Conservation (phyloP, 768 basidiomycete genomes). For the Boletellus emodensis region DNA sequence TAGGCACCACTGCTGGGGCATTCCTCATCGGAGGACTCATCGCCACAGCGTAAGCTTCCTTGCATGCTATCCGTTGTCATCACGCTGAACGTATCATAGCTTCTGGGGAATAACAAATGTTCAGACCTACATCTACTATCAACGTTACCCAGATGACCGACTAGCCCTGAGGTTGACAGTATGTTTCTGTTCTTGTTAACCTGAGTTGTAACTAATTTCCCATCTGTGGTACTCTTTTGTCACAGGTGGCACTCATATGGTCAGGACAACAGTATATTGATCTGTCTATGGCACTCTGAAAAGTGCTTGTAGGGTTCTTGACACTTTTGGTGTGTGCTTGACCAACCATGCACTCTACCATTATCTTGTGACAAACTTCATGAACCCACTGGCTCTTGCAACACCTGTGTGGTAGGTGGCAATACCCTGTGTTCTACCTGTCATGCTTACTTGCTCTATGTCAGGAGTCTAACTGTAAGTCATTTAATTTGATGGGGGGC, state of each 20-base stretch:
- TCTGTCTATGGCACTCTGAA: not conserved
- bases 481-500: not conserved
- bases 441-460: not conserved
- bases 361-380: constrained; percentile 55
- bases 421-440: not conserved
- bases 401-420: constrained; percentile 44
- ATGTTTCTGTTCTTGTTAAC: not conserved
- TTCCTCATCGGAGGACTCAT: constrained; percentile 50
- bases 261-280: not conserved
- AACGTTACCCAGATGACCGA: constrained; percentile 33
- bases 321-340: constrained; percentile 53
- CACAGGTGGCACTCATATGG: constrained; percentile 21
- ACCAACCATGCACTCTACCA: constrained; percentile 54
- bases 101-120: constrained; percentile 57
- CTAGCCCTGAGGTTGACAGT: constrained; percentile 37
- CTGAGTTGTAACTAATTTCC: constrained; percentile 28
- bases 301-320: constrained; percentile 33
- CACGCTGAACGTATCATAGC: constrained; percentile 29
- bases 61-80: not conserved
- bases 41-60: constrained; percentile 45
- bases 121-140: constrained; percentile 52
- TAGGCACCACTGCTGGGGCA: constrained; percentile 47
- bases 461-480: constrained; percentile 52
- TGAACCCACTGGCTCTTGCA: constrained; percentile 42
- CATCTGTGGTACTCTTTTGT: constrained; percentile 23